Conservation (phyloP, 163 green algal species). For the Smithsoniella earleae region DNA sequence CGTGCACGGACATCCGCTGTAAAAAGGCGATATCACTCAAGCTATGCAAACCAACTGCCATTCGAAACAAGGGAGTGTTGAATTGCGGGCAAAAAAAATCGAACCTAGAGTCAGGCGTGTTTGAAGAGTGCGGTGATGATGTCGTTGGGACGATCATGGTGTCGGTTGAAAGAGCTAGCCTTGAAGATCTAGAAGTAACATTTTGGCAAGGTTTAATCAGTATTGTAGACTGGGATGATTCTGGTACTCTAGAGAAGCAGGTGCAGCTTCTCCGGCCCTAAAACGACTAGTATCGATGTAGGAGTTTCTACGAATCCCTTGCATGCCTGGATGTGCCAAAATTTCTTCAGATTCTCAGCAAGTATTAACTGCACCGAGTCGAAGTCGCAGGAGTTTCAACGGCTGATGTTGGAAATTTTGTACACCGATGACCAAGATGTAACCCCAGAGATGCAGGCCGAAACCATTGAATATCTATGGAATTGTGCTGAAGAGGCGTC, state of each 20-base stretch:
- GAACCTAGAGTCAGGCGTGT: too few relatives aligned
- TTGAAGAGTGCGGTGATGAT: too few relatives aligned
- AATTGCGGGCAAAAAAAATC: too few relatives aligned
- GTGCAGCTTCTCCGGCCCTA: too few relatives aligned
- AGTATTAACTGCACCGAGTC: too few relatives aligned
- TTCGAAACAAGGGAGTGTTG: neutral
- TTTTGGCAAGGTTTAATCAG: neutral
- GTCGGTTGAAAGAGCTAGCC: neutral
- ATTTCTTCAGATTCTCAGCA: too few relatives aligned
- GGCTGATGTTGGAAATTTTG: constrained; percentile 16
- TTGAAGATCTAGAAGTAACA: neutral
- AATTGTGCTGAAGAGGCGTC: neutral
- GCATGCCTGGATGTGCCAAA: too few relatives aligned
- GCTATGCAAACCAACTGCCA: neutral
- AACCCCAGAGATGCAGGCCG: too few relatives aligned
- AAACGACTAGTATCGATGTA: too few relatives aligned
- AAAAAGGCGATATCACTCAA: neutral
- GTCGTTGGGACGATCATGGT: too few relatives aligned
- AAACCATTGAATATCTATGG: neutral
- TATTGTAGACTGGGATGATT: constrained; percentile 22
- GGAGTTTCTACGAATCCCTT: too few relatives aligned
- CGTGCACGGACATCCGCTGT: neutral
- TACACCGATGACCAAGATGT: neutral
- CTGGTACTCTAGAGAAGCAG: constrained; percentile 16
- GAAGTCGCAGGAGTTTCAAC: constrained; percentile 27